These are phyloP conservation scores for Mycosarcoma maydis DNA, from an alignment of 1,284 basidiomycete genomes.

Conservation along the genomic window DNA sequence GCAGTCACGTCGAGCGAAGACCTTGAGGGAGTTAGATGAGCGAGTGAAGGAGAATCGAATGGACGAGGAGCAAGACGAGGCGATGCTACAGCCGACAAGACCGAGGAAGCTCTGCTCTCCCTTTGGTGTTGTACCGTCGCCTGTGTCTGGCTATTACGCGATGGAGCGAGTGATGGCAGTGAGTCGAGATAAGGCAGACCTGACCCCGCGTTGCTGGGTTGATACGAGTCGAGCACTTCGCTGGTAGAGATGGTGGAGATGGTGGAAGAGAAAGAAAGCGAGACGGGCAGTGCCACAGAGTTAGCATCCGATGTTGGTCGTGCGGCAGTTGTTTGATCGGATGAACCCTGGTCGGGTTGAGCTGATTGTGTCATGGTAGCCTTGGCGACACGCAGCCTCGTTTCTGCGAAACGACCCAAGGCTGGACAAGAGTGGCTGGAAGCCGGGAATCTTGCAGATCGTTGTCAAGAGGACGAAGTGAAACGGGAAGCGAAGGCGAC, in stretches of 20 bases:
- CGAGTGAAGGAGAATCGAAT: slow-evolving; percentile 22
- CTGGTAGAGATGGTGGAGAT: slow-evolving; percentile 12
- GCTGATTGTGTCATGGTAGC: slow-evolving; percentile 9
- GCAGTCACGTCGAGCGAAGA: neutral
- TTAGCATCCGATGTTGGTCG: slow-evolving; percentile 17
- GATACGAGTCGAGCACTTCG: slow-evolving; percentile 9
- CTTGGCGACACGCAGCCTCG: neutral
- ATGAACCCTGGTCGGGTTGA: neutral
- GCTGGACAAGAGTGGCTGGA: no score
- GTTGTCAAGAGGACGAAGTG: neutral
- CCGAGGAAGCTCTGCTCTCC: no score
- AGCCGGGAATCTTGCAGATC: no score
- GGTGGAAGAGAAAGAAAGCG: slow-evolving; percentile 20
- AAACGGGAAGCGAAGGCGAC: no score
- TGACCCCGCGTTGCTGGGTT: neutral
- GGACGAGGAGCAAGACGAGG: slow-evolving; percentile 8
- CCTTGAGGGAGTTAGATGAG: slow-evolving; percentile 10
- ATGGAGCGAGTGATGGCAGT: slow-evolving; percentile 1
- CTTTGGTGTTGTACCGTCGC: neutral
- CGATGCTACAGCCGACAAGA: neutral
- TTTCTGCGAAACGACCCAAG: no score
- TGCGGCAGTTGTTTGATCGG: slow-evolving; percentile 3
- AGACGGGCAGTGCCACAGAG: slow-evolving; percentile 22
- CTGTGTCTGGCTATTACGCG: neutral
- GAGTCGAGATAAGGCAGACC: slow-evolving; percentile 18